These are phyloP conservation scores for Hypoxylon subgilvum DNA, from an alignment of 495 filamentous ascomycete species.

Conservation along the genomic window DNA sequence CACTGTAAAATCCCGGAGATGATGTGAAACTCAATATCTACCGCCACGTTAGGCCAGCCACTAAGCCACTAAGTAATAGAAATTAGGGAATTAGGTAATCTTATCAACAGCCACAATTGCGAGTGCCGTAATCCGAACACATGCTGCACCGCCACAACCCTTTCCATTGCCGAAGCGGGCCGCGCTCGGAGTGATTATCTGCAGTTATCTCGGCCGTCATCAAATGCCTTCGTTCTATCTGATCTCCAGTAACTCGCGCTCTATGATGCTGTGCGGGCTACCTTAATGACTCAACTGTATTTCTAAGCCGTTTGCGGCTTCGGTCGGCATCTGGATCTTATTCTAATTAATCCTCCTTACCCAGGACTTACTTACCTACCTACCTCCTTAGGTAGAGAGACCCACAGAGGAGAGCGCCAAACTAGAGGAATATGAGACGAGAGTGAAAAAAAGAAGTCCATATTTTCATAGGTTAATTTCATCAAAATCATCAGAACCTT, in stretches of 20 bases:
- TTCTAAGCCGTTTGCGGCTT: constrained; percentile 38
- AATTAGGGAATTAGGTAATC: too few species aligned
- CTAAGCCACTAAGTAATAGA: too few species aligned
- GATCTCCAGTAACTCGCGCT: too few species aligned
- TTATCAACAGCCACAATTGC: background rate
- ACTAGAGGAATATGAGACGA: constrained; percentile 5
- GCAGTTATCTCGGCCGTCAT: too few species aligned
- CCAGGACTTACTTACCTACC: too few species aligned
- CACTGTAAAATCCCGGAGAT: too few species aligned
- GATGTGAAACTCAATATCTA: too few species aligned
- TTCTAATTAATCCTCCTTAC: constrained; percentile 28
- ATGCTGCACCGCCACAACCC: constrained; percentile 17
- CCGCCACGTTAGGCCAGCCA: too few species aligned
- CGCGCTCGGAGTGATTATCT: constrained; percentile 18
- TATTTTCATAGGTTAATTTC: too few species aligned
- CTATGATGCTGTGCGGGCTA: constrained; percentile 25
- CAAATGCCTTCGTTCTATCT: background rate
- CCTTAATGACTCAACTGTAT: constrained; percentile 30
- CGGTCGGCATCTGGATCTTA: constrained; percentile 36
- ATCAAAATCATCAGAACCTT: background rate
- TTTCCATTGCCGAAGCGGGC: constrained; percentile 28
- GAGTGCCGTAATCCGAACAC: background rate
- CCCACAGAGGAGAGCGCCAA: constrained; percentile 24
- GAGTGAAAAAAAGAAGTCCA: background rate
- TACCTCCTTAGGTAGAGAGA: too few species aligned